Evolutionary conservation across 805 yeast species (phyloP), one percentile per base, ranked within the genome.

Genomic region (Lachancea sp.): DNA sequence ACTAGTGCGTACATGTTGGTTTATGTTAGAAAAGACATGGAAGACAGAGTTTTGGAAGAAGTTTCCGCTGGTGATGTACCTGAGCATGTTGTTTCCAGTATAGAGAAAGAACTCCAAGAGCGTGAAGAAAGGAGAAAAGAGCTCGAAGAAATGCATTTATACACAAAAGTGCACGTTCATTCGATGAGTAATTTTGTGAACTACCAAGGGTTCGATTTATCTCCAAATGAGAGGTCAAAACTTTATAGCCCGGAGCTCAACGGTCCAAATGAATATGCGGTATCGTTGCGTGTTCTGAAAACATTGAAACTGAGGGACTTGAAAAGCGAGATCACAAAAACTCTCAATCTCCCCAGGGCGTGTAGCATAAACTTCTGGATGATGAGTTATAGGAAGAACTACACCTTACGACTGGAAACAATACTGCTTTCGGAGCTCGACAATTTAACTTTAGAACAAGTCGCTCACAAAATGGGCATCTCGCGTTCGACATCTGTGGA

Each of bases 1-100:
- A 90, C 98, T 0, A 86, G 93, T 35, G 99, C 99, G 1, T 93
- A 93, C 60, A 93, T 93, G 99, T 76, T 93, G 66, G 98, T 93
- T 2, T 93, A 93, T 60, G 76, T 90, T 50, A 75, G 95, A 44
- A 79, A 85, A 58, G 67, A 75, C 2, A 75, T 75, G 33, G 63
- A 79, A 32, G 72, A 70, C 2, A 73, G 72, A 11, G 71, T 91
- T 13, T 70, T 93, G 47, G 79, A 78, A 11, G 79, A 77, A 0
- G 77, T 74, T 2, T 55, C 66, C 1, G 78, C 76, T 17, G 74
- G 65, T 3, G 81, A 74, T 39, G 74, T 78, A 6, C 97, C 98
- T 2, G 53, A 60, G 1, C 85, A 85, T 56, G 79, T 93, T 19
- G 77, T 85, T 0, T 66, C 71, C 16, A 81, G 81, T 49, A 75